These are phyloP conservation scores for Cercis canadensis DNA, from an alignment of 306 rosid species.

Conservation along the genomic window DNA sequence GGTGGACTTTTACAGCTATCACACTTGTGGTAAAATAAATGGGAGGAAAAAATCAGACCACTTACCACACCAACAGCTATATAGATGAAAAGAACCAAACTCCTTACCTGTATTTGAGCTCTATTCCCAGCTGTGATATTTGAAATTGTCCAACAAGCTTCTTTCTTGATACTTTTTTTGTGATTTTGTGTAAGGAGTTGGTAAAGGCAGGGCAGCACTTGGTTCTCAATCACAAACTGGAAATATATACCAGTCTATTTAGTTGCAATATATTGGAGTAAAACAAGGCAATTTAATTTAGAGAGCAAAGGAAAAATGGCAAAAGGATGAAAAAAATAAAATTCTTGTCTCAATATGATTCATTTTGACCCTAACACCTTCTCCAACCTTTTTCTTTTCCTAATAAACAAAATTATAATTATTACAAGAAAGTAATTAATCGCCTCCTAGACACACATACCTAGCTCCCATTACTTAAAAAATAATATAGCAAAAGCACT, in stretches of 20 bases:
- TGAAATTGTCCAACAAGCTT: slow-evolving; percentile 11
- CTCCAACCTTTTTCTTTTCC: too few species aligned
- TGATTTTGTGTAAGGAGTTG: slow-evolving; percentile 65
- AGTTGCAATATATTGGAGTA: not conserved
- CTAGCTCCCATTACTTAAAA: not conserved
- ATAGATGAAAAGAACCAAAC: not conserved
- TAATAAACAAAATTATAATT: not conserved
- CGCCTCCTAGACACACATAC: not conserved
- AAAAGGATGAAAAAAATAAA: not conserved
- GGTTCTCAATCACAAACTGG: slow-evolving; percentile 63
- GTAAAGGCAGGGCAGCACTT: slow-evolving; percentile 57
- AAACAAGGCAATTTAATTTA: slow-evolving; percentile 17
- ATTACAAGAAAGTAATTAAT: not conserved
- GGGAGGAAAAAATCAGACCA: not conserved
- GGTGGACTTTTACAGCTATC: not conserved
- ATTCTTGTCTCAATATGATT: not conserved
- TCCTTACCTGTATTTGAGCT: slow-evolving; percentile 67
- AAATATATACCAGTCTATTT: slow-evolving; percentile 20
- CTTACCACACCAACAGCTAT: not conserved
- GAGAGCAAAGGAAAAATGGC: not conserved
- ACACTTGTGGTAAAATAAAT: not conserved
- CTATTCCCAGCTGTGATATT: slow-evolving; percentile 74
- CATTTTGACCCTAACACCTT: not conserved
- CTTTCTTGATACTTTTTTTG: slow-evolving; percentile 26
- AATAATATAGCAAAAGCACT: slow-evolving; percentile 1